Conservation (phyloP, 805 yeast genomes). For the Candida yuanshanica region DNA sequence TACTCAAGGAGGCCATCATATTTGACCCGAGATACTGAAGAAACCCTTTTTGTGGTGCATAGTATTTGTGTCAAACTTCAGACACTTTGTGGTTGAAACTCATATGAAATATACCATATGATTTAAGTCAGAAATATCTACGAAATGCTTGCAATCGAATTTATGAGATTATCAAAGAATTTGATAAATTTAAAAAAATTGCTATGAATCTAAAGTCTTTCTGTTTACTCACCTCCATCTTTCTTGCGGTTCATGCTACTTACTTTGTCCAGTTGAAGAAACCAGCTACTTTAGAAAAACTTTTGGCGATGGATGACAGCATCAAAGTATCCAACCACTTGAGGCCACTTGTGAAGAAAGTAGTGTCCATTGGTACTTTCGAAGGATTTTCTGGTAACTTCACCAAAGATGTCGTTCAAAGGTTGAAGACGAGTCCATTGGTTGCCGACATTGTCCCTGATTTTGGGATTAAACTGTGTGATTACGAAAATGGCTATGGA, state of each 20-base stretch:
- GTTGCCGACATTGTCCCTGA: slow-evolving; percentile 70
- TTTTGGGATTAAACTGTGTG: slow-evolving; percentile 51
- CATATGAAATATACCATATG: too few species aligned
- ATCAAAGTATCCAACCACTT: slow-evolving; percentile 34
- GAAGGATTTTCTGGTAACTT: slow-evolving; percentile 66
- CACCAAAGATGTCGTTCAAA: slow-evolving; percentile 39
- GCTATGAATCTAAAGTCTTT: slow-evolving; percentile 1
- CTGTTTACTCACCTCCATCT: neutral
- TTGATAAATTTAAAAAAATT: neutral
- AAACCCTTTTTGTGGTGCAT: too few species aligned
- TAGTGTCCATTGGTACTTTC: slow-evolving; percentile 64
- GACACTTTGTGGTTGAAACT: too few species aligned
- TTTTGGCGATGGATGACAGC: slow-evolving; percentile 18
- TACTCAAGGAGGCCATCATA: too few species aligned
- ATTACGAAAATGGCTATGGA: slow-evolving; percentile 17
- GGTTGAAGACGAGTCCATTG: slow-evolving; percentile 51
- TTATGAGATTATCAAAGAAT: neutral
- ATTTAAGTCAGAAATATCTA: too few species aligned
- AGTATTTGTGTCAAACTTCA: too few species aligned
- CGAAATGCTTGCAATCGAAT: too few species aligned
- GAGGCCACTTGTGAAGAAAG: slow-evolving; percentile 40
- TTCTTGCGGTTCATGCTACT: slow-evolving; percentile 6
- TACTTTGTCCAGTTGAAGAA: slow-evolving; percentile 23
- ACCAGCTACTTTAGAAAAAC: slow-evolving; percentile 17
- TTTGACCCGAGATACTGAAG: too few species aligned